phyloP scores from a whole-genome alignment of 1,284 basidiomycete genomes.

The Schizophyllum amplum region DNA sequence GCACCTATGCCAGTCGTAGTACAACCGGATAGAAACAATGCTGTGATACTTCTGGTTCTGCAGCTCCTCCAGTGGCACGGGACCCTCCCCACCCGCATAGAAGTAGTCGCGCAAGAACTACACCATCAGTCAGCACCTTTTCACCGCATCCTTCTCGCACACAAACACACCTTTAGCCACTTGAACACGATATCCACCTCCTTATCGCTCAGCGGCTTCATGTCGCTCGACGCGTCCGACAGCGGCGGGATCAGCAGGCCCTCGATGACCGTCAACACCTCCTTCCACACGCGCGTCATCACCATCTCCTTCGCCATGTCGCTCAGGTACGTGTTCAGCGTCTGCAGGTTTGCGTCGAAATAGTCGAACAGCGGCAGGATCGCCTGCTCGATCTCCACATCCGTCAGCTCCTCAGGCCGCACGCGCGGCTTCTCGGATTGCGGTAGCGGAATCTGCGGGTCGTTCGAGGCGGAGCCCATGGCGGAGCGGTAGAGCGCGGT shows the following conservation, averaged over 20 bases:
- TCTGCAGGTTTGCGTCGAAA: conserved; percentile 90
- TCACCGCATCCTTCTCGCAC: too few species aligned
- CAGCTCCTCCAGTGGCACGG: conserved; percentile 80
- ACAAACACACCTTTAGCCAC: conserved; percentile 76
- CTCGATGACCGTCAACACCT: conserved; percentile 86
- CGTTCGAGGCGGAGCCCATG: conserved; percentile 51
- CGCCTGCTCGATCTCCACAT: conserved; percentile 92
- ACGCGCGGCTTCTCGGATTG: conserved; percentile 60
- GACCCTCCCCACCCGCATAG: conserved; percentile 88
- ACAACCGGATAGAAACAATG: conserved; percentile 81
- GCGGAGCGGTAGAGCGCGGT: conserved; percentile 76
- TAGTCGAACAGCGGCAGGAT: conserved; percentile 94
- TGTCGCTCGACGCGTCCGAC: conserved; percentile 81
- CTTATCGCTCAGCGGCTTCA: conserved; percentile 88
- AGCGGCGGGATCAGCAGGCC: conserved; percentile 87
- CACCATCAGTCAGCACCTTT: conserved; percentile 3
- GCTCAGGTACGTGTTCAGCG: conserved; percentile 83
- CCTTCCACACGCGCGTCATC: conserved; percentile 95
- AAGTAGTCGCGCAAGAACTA: conserved; percentile 94
- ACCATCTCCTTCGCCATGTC: conserved; percentile 87
- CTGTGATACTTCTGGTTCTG: conserved; percentile 97
- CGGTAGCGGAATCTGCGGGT: conserved; percentile 75
- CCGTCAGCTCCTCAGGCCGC: conserved; percentile 71
- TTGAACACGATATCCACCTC: conserved; percentile 98
- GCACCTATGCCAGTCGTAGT: conserved; percentile 90